Percentiles rank a stretch among this genome's conserved stretches.
phyloP scores from a whole-genome alignment of 2,329 filamentous ascomycete genomes.

The Colletotrichum graminicola region DNA sequence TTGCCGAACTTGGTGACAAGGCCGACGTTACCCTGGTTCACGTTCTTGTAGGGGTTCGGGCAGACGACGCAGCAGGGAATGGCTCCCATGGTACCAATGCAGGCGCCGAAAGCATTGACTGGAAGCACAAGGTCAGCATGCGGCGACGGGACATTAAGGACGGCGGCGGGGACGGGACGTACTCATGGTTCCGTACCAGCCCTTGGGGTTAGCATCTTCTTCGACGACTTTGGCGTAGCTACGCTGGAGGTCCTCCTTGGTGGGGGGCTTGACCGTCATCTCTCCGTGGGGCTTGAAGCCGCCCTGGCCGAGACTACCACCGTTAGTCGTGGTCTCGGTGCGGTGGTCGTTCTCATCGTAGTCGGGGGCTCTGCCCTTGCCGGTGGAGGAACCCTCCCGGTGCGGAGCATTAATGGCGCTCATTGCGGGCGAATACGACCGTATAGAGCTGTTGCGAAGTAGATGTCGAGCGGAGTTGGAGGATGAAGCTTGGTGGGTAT shows the following conservation, averaged over 20 bases:
- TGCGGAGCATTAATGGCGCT: constrained; percentile 35
- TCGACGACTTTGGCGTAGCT: constrained; percentile 77
- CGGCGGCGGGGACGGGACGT: constrained; percentile 52
- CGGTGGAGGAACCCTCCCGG: constrained; percentile 35
- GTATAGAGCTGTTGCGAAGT: constrained; percentile 23
- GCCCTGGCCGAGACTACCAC: constrained; percentile 44
- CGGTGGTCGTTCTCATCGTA: constrained; percentile 35
- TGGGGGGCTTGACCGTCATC: constrained; percentile 83
- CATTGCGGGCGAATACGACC: constrained; percentile 38
- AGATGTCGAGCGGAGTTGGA: constrained; percentile 43
- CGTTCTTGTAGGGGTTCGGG: constrained; percentile 95
- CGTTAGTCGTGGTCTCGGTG: constrained; percentile 22
- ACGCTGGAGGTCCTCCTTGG: constrained; percentile 85
- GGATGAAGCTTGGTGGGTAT: constrained; percentile 12
- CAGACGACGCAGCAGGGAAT: constrained; percentile 92
- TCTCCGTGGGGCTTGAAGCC: constrained; percentile 66
- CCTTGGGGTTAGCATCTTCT: constrained; percentile 77
- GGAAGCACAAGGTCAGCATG: constrained; percentile 21
- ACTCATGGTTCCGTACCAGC: constrained; percentile 94
- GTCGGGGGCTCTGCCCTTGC: constrained; percentile 39
- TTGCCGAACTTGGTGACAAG: constrained; percentile 95
- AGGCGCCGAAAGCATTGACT: constrained; percentile 80
- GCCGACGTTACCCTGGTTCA: constrained; percentile 93
- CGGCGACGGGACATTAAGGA: neutral
- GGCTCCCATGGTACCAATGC: constrained; percentile 84